Conservation (phyloP, 805 yeast species). For the Ogataea ramenticola region DNA sequence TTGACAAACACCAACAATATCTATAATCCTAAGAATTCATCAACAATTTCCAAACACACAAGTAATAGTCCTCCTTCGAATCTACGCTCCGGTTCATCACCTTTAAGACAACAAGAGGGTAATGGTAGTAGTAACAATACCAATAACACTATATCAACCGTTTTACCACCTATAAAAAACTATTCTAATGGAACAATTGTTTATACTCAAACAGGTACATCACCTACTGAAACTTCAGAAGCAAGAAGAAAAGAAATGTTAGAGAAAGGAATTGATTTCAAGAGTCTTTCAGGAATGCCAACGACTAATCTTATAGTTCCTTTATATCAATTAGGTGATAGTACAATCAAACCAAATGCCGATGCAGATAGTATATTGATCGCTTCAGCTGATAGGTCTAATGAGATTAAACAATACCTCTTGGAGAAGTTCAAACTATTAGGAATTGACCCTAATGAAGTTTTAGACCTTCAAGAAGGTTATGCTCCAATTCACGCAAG, state of each 20-base stretch:
- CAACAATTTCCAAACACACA: no score
- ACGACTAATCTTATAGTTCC: background rate
- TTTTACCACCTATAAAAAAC: background rate
- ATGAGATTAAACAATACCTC: background rate
- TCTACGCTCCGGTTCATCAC: no score
- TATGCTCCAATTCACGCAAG: slow-evolving; percentile 34
- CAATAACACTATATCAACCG: background rate
- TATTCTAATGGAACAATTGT: no score
- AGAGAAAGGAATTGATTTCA: background rate
- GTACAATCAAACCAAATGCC: background rate
- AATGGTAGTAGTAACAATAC: no score
- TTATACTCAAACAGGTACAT: no score
- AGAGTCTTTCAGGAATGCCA: background rate
- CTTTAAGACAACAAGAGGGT: no score
- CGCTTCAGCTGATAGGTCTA: background rate
- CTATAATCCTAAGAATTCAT: no score
- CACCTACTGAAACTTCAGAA: background rate
- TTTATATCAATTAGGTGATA: background rate
- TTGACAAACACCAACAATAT: no score
- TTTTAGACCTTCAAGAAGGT: slow-evolving; percentile 34
- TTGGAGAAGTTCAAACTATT: background rate
- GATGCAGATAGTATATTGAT: background rate
- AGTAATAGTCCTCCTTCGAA: background rate
- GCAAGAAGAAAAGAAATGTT: background rate
- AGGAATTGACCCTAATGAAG: slow-evolving; percentile 24